Percentiles rank a stretch among this genome's conserved stretches.
Evolutionary conservation across 1,284 basidiomycete genomes (phyloP).

Genomic region (Takashimella koratensis): DNA sequence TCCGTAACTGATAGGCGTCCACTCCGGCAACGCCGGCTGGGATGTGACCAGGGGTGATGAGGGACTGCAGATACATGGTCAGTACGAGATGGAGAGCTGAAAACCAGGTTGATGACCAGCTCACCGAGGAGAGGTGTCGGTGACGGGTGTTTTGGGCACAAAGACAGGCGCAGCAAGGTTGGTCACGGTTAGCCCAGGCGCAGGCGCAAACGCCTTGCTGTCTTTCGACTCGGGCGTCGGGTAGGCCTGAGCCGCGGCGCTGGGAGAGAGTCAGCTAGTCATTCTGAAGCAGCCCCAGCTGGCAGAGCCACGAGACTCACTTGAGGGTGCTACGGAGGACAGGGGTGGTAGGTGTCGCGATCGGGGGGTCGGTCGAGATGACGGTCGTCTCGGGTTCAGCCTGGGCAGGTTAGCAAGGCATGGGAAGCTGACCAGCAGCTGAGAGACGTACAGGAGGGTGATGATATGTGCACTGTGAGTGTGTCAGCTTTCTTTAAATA

Average conservation of each 20-base stretch:
- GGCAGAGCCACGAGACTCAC: too few relatives aligned
- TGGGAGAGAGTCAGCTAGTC: conserved; percentile 1
- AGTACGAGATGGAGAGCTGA: too few relatives aligned
- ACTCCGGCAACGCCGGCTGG: not conserved
- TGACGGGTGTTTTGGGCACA: conserved; percentile 62
- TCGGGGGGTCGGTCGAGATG: not conserved
- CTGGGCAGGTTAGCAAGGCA: conserved; percentile 14
- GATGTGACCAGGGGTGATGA: not conserved
- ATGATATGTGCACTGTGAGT: conserved; percentile 62
- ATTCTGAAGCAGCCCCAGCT: too few relatives aligned
- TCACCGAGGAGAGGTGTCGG: conserved; percentile 17
- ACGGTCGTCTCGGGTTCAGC: not conserved
- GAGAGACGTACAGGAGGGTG: conserved; percentile 63
- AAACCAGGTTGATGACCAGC: conserved; percentile 1
- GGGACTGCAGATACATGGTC: too few relatives aligned
- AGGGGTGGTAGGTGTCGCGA: not conserved
- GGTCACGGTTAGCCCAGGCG: conserved; percentile 23
- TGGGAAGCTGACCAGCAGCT: not conserved
- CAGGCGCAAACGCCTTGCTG: not conserved
- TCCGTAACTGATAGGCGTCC: not conserved
- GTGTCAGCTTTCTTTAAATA: conserved; percentile 8
- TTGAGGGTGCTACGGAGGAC: conserved; percentile 3
- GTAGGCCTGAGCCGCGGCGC: conserved; percentile 7
- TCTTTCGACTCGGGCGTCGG: conserved; percentile 51
- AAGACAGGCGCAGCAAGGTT: conserved; percentile 67